Evolutionary conservation across 208 protist genomes (phyloP).

Genomic region (Leishmania major): DNA sequence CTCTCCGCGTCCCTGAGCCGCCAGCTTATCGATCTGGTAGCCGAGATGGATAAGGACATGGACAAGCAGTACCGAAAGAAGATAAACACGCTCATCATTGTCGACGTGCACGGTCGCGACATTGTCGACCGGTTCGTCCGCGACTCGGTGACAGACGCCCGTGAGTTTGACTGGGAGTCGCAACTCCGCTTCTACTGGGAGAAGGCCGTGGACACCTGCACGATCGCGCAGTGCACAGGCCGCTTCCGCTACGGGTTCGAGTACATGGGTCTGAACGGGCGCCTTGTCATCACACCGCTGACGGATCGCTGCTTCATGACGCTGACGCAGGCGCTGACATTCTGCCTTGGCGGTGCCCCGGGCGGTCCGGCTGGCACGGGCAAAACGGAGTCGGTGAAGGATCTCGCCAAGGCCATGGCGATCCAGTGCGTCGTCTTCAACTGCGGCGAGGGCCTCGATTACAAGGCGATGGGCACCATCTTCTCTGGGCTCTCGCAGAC

Average conservation of each 20-base stretch:
- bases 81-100: constrained; percentile 99
- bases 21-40: constrained; percentile 97
- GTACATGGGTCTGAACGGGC: constrained; percentile 99
- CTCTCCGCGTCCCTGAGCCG: constrained; percentile 88
- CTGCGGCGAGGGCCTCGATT: constrained; percentile 99
- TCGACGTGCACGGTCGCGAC: constrained; percentile 99
- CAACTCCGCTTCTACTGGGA: constrained; percentile 99
- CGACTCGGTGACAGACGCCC: constrained; percentile 97
- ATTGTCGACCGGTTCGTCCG: constrained; percentile 98
- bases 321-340: constrained; percentile 98
- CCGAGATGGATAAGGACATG: constrained; percentile 95
- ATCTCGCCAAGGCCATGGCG: constrained; percentile 97
- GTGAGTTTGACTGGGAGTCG: constrained; percentile 99
- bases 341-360: constrained; percentile 96
- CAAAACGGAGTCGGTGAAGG: constrained; percentile 99
- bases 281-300: constrained; percentile 99
- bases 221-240: constrained; percentile 97
- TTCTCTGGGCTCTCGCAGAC: constrained; percentile 98
- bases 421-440: constrained; percentile 99
- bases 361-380: constrained; percentile 96
- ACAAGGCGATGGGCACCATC: constrained; percentile 98
- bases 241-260: constrained; percentile 98
- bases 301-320: constrained; percentile 99
- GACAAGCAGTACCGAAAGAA: constrained; percentile 95
- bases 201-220: constrained; percentile 92